Evolutionary conservation across 345 rosid genomes (phyloP).

Genomic region (Populus nigra): DNA sequence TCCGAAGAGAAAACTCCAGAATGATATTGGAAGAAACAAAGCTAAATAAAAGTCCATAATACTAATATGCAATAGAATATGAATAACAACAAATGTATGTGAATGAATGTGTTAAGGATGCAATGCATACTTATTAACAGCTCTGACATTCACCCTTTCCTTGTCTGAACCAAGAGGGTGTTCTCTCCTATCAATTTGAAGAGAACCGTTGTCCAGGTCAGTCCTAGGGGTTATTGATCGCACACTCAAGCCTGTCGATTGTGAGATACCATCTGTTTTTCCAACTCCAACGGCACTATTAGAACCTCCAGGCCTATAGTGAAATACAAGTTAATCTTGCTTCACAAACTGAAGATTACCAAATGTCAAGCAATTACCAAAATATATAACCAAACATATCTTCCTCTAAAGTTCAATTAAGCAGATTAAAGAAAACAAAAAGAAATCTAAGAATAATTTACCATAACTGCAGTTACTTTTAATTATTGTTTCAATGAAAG

Average conservation of each 20-base stretch:
- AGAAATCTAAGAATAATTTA: constrained; percentile 16
- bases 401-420: neutral
- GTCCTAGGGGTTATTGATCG: constrained; percentile 63
- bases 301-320: constrained; percentile 62
- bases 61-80: neutral
- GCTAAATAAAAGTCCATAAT: neutral
- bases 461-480: constrained; percentile 12
- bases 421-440: constrained; percentile 5
- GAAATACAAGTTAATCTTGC: constrained; percentile 20
- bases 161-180: constrained; percentile 68
- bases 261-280: constrained; percentile 63
- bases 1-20: neutral
- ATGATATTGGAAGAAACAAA: neutral
- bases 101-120: constrained; percentile 11
- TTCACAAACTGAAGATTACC: constrained; percentile 20
- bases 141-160: constrained; percentile 71
- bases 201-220: constrained; percentile 56
- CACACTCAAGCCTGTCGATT: constrained; percentile 50
- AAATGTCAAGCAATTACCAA: constrained; percentile 14
- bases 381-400: constrained; percentile 1
- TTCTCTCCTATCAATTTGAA: constrained; percentile 72
- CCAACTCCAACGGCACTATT: constrained; percentile 69
- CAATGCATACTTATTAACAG: constrained; percentile 69
- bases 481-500: constrained; percentile 13
- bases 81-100: neutral